Percentiles rank a stretch among this genome's conserved stretches.
Conservation (phyloP, 2,329 filamentous ascomycete genomes). For the Neofusicoccum sp. region DNA sequence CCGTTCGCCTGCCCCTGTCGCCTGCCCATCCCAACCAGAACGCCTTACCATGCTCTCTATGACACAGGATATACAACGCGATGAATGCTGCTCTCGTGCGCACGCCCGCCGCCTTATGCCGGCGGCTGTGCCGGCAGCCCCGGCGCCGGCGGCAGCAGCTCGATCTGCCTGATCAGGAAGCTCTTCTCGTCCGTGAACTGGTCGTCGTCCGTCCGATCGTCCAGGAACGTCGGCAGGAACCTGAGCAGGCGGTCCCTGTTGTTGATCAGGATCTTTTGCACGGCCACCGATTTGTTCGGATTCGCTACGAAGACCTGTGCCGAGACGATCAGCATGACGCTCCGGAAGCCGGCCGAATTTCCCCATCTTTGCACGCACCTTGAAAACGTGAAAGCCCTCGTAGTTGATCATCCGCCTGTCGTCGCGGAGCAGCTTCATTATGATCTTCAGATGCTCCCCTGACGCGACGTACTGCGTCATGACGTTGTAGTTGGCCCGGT, state of each 20-base stretch:
- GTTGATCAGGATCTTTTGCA: constrained; percentile 93
- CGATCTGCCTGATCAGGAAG: constrained; percentile 93
- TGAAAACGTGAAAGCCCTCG: constrained; percentile 98
- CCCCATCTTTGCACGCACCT: constrained; percentile 49
- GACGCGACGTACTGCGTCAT: constrained; percentile 97
- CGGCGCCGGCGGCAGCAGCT: constrained; percentile 41
- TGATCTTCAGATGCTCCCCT: constrained; percentile 93
- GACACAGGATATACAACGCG: not conserved
- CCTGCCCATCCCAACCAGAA: not conserved
- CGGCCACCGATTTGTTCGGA: constrained; percentile 93
- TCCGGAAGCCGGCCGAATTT: constrained; percentile 5
- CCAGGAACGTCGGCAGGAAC: constrained; percentile 87
- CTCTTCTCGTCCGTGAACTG: constrained; percentile 98
- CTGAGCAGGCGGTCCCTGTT: constrained; percentile 87
- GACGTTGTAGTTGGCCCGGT: constrained; percentile 93
- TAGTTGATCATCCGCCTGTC: constrained; percentile 99
- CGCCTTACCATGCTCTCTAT: not conserved
- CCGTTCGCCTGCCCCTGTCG: constrained; percentile 4
- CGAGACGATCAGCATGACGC: constrained; percentile 2
- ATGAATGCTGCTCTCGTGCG: not conserved
- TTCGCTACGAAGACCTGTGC: constrained; percentile 89
- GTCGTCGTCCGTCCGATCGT: constrained; percentile 94
- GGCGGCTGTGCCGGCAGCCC: constrained; percentile 20
- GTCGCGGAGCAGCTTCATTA: constrained; percentile 94
- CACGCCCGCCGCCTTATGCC: not conserved